Evolutionary conservation across 148 eudicot species (phyloP), one percentile per base, ranked within the genome.

Genomic region (Chenopodium formosanum): DNA sequence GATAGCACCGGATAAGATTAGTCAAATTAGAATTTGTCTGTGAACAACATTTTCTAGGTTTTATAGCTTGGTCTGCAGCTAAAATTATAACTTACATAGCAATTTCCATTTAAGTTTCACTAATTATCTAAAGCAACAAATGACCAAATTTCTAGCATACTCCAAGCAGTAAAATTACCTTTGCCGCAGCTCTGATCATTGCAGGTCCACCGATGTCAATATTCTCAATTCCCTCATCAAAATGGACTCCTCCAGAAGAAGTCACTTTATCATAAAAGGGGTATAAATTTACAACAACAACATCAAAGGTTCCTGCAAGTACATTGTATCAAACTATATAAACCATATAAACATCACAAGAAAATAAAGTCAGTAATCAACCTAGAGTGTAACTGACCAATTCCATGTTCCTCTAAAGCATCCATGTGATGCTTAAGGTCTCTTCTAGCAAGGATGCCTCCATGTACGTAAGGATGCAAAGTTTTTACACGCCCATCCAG

Each of bases 401-500:
- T 91, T 83, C 91, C 93, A 84, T 97, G 98, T 75, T 93, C 82
- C 62, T 86, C 87, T 34, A 97, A 86, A 89, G 99, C 93, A 88
- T 92, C 97, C 97, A 97, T 90, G 86, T 97, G 99, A 85, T 91
- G 91, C 81, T 92, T 87, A 72, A 83, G 90, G 85, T 91, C 97
- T 86, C 98, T 92, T 90, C 93, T 91, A 79, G 99, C 99, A 90
- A 97, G 99, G 81, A 97, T 97, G 70, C 97, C 99, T 5, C 98
- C 99, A 90, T 97, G 98, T 68, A 97, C 83, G 76, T 66, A 79
- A 47, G 99, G 99, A 88, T 97, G 99, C 79, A 97, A 89, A 66
- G 98, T 97, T 90, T 97, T 97, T 80, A 97, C 99, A 83, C 99
- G 99, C 64, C 99, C 99, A 89, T 97, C 99, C 83, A 97, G 99